Base-by-base conservation (phyloP, 2,329 filamentous ascomycete species). In the Nemania diffusa region DNA sequence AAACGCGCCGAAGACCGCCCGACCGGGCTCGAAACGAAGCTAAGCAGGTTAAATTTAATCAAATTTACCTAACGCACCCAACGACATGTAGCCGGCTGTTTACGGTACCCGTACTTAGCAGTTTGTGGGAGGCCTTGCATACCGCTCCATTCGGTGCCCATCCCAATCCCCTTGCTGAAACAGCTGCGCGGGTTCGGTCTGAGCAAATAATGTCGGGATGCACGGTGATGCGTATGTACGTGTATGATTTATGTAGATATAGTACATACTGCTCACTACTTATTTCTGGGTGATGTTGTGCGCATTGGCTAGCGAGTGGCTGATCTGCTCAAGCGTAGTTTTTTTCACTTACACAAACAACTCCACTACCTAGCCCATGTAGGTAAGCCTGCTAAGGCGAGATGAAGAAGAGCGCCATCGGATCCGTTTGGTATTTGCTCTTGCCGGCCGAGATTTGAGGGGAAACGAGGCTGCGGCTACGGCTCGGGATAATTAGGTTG, bases 91-190 rank as follows among this genome's bases (percentile, higher is more conserved):
- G 8, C 40, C 17, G 37, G 57, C 42, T 37, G 57, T 51, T 42
- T 13, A 17, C 15, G 40, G 27, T 15, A 48, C 37, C 56, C 24
- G 44, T 44, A 44, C 17, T 6, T 48, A n/a, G 57, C 9, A 15
- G 32, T 44, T 53, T 17, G 3, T n/a, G 27, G 46, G 52, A 57
- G 37, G 32, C 57, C 44, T 57, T 44, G 42, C 37, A 62, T 51
- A 24, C 44, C 17, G 22, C 26, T 11, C 15, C 26, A n/a, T n/a
- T n/a, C n/a, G n/a, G n/a, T 62, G 37, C 46, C 29, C 29, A 32
- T 62, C 29, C 51, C 13, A 50, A 51, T 52, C 40, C 52, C 48
- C 52, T 56, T 40, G 63, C 24, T 46, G 57, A 57, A 52, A 57
- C 63, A 26, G 32, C 34, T 51, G 37, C 37, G 37, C 17, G 15